phyloP scores from a whole-genome alignment of 2,329 filamentous ascomycete genomes.

The Monosporascus sp. region DNA sequence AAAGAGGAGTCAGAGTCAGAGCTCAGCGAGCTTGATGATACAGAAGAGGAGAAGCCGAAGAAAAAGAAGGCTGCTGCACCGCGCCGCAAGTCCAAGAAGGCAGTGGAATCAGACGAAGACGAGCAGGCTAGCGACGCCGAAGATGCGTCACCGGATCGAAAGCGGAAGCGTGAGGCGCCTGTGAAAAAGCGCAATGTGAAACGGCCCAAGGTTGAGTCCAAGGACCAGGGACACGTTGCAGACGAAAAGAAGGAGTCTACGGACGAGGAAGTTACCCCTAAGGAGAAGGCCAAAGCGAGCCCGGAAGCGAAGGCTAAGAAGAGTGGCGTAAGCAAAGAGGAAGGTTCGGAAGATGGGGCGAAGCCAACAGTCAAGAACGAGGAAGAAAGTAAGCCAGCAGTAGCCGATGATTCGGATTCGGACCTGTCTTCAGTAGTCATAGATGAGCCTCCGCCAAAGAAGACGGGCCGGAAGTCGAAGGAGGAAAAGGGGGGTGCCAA shows the following conservation, averaged over 20 bases:
- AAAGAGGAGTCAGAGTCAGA: slow-evolving; percentile 16
- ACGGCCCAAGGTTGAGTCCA: slow-evolving; percentile 19
- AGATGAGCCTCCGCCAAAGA: slow-evolving; percentile 61
- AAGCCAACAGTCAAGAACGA: slow-evolving; percentile 1
- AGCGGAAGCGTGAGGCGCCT: slow-evolving; percentile 19
- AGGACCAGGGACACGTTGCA: slow-evolving; percentile 15
- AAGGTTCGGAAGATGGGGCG: slow-evolving; percentile 3
- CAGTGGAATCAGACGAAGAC: slow-evolving; percentile 22
- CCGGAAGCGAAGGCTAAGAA: slow-evolving; percentile 3
- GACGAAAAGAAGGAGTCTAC: slow-evolving; percentile 8
- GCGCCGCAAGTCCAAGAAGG: slow-evolving; percentile 23
- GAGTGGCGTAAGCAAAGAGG: neutral
- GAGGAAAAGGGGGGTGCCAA: slow-evolving; percentile 37
- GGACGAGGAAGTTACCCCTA: neutral
- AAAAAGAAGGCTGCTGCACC: slow-evolving; percentile 16
- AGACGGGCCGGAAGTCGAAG: slow-evolving; percentile 49
- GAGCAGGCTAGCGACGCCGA: slow-evolving; percentile 20
- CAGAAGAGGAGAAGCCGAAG: slow-evolving; percentile 22
- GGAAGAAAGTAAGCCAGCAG: slow-evolving; percentile 6
- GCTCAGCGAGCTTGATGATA: slow-evolving; percentile 14
- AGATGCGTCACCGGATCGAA: slow-evolving; percentile 8
- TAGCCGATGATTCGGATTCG: slow-evolving; percentile 21
- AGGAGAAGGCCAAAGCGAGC: slow-evolving; percentile 8
- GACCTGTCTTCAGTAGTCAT: slow-evolving; percentile 66
- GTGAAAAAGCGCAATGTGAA: slow-evolving; percentile 14